phyloP scores from a whole-genome alignment of 305 asterid genomes.

The Striga hermonthica region DNA sequence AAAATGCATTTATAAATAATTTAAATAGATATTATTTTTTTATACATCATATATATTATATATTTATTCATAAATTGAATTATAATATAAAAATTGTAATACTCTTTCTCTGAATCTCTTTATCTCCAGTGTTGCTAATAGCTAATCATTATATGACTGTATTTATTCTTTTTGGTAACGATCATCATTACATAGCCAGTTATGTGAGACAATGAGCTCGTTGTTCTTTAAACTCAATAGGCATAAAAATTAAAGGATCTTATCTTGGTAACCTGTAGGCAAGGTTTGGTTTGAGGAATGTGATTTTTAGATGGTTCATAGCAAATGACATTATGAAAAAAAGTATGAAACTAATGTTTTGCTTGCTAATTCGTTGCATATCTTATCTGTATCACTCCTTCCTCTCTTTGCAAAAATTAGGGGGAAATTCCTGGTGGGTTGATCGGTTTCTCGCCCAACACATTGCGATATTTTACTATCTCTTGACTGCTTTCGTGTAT shows the following conservation, averaged over 20 bases:
- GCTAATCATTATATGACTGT: conserved; percentile 8
- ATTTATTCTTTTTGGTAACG: conserved; percentile 10
- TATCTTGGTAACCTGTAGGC: conserved; percentile 7
- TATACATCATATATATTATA: too few relatives aligned
- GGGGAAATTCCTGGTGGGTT: conserved; percentile 97
- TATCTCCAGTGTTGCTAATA: conserved; percentile 17
- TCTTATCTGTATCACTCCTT: background rate
- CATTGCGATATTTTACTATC: conserved; percentile 73
- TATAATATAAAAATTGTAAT: too few relatives aligned
- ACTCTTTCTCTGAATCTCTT: conserved; percentile 30
- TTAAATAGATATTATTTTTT: too few relatives aligned
- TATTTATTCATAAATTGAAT: too few relatives aligned
- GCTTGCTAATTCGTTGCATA: conserved; percentile 9
- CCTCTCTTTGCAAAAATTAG: conserved; percentile 68
- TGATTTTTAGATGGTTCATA: conserved; percentile 2
- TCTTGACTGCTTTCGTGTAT: conserved; percentile 85
- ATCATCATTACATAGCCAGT: conserved; percentile 10
- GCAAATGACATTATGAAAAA: background rate
- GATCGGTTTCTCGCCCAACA: conserved; percentile 91
- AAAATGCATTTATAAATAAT: too few relatives aligned
- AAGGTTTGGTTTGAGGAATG: conserved; percentile 1
- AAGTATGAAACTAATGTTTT: background rate
- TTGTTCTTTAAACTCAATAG: conserved; percentile 10
- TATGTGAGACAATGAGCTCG: conserved; percentile 12
- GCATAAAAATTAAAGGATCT: conserved; percentile 4